Evolutionary conservation across 1,284 basidiomycete species (phyloP), one percentile per base, ranked within the genome.

Genomic region (Apiotrichum akiyoshidainum): DNA sequence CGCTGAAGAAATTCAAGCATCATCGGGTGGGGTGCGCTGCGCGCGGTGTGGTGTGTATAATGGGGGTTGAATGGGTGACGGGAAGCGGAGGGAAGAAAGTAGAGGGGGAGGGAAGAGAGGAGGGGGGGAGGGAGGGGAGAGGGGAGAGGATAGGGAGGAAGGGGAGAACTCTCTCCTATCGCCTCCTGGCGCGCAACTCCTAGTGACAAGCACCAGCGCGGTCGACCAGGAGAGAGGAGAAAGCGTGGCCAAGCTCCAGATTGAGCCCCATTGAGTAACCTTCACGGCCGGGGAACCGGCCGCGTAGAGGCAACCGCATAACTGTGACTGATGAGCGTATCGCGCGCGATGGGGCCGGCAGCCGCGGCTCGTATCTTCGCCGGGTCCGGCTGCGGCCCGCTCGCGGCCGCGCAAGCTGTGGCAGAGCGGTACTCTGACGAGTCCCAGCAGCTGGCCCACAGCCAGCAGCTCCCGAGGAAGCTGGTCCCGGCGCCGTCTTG

Each of bases 1-100:
- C 74, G 74, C 67, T 76, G 74, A 76, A 76, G 74, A 76, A 76
- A 76, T 76, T 76, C 74, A 71, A 73, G 60, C 53, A 76, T 76
- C 74, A 76, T 66, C 17, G 74, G 72, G 73, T 65, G 22, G 39
- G 6, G n/a, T 17, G 40, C 40, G 40, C 40, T 8, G 40, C 2
- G 40, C 40, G 40, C 40, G 40, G 14, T 41, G 40, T 41, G 13
- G 14, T 41, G 40, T 41, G 40, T 41, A 13, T 14, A 46, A 34
- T 55, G 53, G 40, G 55, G 21, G 35, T 39, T 10, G 39, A 45
- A 33, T 21, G 41, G n/a, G 51, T 17, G 41, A 48, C 9, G 53
- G 34, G 42, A 44, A 34, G 10, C n/a, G n/a, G 41, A 22, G 37
- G 10, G 45, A 31, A 19, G 41, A 39, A 22, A 42, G 26, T 21